Evolutionary conservation across 345 rosid genomes (phyloP).

Genomic region (Sisymbrium irio): DNA sequence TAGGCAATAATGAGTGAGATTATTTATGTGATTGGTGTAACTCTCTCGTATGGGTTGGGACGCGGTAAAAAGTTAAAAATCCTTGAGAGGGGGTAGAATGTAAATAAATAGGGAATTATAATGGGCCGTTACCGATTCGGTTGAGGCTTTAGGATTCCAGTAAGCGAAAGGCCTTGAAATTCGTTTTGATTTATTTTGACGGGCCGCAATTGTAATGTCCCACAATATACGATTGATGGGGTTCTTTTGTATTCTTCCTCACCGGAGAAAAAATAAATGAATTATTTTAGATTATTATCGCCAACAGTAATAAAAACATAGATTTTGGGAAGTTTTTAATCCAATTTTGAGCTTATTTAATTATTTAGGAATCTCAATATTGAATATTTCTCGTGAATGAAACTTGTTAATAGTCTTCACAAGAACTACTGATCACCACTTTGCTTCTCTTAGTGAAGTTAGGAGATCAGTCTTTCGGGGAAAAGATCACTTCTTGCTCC

Average conservation of each 20-base stretch:
- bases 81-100: not conserved
- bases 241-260: conserved; percentile 1
- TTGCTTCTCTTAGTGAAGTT: not conserved
- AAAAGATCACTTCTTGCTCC: conserved; percentile 24
- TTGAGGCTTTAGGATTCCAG: conserved; percentile 6
- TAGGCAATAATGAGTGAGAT: conserved; percentile 33
- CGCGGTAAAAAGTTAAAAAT: not conserved
- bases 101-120: conserved; percentile 18
- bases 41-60: not conserved
- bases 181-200: conserved; percentile 4
- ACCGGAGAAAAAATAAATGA: conserved; percentile 1
- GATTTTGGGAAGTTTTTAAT: too few relatives aligned
- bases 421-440: not conserved
- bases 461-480: not conserved
- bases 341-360: too few relatives aligned
- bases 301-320: too few relatives aligned
- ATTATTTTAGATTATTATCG: too few relatives aligned
- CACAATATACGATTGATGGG: not conserved
- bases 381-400: too few relatives aligned
- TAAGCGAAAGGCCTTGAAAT: not conserved
- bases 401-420: not conserved
- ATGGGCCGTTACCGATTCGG: not conserved
- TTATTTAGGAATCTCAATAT: too few relatives aligned
- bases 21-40: not conserved
- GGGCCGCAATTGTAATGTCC: not conserved